Percentiles rank a stretch among this genome's conserved stretches.
Evolutionary conservation across 345 rosid species (phyloP).

Genomic region (Gossypium mustelinum): DNA sequence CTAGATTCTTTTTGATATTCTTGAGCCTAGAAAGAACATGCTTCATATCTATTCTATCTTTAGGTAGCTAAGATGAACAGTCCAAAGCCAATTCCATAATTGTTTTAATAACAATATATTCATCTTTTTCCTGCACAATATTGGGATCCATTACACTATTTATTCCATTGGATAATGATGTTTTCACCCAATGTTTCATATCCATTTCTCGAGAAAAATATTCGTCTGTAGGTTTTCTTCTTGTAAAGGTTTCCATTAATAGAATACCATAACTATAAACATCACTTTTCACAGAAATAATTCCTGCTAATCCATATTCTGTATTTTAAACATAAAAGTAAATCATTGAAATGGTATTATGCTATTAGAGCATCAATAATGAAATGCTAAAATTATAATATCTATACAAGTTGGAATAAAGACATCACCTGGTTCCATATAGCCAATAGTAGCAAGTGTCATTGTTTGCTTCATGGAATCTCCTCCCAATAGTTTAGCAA

Average conservation of each 20-base stretch:
- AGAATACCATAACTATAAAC: slow-evolving; percentile 1
- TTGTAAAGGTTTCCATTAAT: not conserved
- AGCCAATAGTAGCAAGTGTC: no score
- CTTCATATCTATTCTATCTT: slow-evolving; percentile 10
- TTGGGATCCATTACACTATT: not conserved
- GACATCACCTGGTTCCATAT: no score
- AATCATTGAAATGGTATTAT: not conserved
- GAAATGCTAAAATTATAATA: not conserved
- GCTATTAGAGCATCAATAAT: not conserved
- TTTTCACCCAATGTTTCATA: not conserved
- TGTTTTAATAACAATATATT: not conserved
- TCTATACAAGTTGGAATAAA: no score
- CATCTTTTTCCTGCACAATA: not conserved
- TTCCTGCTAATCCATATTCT: not conserved
- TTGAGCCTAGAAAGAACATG: not conserved
- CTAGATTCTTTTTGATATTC: not conserved
- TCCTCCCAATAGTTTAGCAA: no score
- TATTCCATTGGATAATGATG: not conserved
- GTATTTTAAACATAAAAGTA: not conserved
- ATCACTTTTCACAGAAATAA: slow-evolving; percentile 4
- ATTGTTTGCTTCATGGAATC: no score
- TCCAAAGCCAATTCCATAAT: slow-evolving; percentile 6
- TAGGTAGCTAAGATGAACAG: not conserved
- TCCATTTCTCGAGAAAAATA: not conserved
- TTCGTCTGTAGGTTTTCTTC: not conserved